Evolutionary conservation across 495 filamentous ascomycete genomes (phyloP).

Genomic region (Entonaema liquescens): DNA sequence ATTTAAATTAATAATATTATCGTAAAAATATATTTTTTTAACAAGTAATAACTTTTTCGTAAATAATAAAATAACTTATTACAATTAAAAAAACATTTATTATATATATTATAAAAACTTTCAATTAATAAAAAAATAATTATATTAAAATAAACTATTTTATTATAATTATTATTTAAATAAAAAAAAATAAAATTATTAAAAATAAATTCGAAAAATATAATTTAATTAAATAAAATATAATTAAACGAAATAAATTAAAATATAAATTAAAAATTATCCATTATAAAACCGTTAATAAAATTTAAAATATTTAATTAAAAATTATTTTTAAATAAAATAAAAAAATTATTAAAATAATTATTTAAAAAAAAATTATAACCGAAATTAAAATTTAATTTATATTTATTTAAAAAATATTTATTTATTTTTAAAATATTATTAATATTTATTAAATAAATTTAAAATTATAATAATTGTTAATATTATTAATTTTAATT

Average conservation of each 20-base stretch:
- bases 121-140: not conserved
- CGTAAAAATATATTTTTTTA: not conserved
- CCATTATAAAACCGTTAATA: not conserved
- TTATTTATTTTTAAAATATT: not conserved
- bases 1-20: too few relatives aligned
- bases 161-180: not conserved
- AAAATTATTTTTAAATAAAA: not conserved
- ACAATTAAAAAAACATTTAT: not conserved
- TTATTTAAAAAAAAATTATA: slow-evolving; percentile 1
- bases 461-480: not conserved
- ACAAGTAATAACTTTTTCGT: not conserved
- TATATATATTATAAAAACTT: not conserved
- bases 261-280: not conserved
- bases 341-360: not conserved
- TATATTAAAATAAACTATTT: not conserved
- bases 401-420: too few relatives aligned
- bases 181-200: not conserved
- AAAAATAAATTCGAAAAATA: not conserved
- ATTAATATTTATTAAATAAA: not conserved
- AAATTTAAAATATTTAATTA: not conserved
- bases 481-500: not conserved
- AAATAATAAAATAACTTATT: not conserved
- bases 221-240: too few relatives aligned
- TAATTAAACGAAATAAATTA: not conserved
- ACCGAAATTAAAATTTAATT: too few relatives aligned